Base-by-base conservation (phyloP, 352 stramenopile genomes). In the Hyaloperonospora brassicae region DNA sequence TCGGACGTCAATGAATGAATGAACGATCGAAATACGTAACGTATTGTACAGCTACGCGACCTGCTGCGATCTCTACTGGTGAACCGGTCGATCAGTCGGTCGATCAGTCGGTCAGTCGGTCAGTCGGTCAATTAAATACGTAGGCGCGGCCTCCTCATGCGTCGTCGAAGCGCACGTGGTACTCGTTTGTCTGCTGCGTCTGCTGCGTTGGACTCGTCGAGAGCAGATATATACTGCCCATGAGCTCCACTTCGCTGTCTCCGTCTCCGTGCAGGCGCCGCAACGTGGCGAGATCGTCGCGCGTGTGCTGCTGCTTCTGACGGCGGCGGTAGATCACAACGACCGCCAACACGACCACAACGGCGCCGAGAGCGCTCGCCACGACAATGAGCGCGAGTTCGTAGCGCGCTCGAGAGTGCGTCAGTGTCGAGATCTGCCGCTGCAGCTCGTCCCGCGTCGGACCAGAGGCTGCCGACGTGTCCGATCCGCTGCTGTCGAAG, bases 221-320 rank as follows among this genome's bases (percentile, higher is more conserved):
- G 42, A 73, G 63, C 47, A 77, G 22, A 36, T 71, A 79, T 24
- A 82, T 60, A 31, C 70, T 68, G n/a, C 43, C 63, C 48, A 77
- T 60, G 7, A 77, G 46, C 36, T 79, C 69, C 1, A 79, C 43
- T 41, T 81, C 68, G 52, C 78, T 59, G 0, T 64, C 52, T 17
- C 61, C 66, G 5, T 75, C 66, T 17, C 68, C 71, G 17, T 58
- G 66, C 66, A 81, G 72, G n/a, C 55, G 61, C 9, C 61, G 56
- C 24, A 79, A 56, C 55, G 70, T 57, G 5, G 39, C 52, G 21
- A 31, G 7, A 31, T 81, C 69, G 38, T 81, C 68, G 30, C 61
- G 41, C 1, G 24, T 42, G 9, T 73, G 58, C 36, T 76, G 58
- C 12, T 63, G 47, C 49, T 62, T 62, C 9, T 48, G 47, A 21